phyloP scores from a whole-genome alignment of 2,329 filamentous ascomycete species.

The Nemania abortiva region DNA sequence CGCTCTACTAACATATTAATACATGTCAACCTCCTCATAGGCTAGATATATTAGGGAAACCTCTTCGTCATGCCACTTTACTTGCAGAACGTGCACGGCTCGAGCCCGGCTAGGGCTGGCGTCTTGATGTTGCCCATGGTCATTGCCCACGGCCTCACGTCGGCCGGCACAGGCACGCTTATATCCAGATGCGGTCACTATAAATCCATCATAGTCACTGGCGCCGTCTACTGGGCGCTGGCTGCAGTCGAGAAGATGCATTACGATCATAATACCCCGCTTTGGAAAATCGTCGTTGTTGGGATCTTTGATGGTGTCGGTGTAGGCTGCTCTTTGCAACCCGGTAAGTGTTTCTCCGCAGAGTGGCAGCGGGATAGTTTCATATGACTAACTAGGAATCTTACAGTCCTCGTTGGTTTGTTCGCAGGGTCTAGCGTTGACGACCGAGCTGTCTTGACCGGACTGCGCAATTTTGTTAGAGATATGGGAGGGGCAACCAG shows the following conservation, averaged over 20 bases:
- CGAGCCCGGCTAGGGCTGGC: constrained; percentile 9
- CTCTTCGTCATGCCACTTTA: constrained; percentile 21
- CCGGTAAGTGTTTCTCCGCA: constrained; percentile 17
- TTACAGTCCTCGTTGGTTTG: constrained; percentile 21
- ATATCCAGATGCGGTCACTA: constrained; percentile 17
- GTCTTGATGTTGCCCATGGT: constrained; percentile 28
- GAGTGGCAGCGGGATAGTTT: background rate
- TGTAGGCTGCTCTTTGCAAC: constrained; percentile 23
- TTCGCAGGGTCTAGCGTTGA: constrained; percentile 18
- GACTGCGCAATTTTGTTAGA: constrained; percentile 20
- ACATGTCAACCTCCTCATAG: constrained; percentile 16
- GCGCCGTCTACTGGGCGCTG: constrained; percentile 16
- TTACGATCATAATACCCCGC: constrained; percentile 12
- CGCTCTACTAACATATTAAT: constrained; percentile 21
- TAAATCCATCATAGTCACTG: constrained; percentile 21
- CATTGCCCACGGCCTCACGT: constrained; percentile 22
- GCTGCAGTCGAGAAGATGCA: constrained; percentile 22
- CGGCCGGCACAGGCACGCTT: constrained; percentile 9
- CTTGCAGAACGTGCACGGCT: constrained; percentile 22
- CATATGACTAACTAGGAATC: background rate
- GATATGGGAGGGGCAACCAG: constrained; percentile 24
- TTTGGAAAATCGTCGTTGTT: constrained; percentile 21
- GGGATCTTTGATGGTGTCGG: constrained; percentile 22
- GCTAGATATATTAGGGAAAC: constrained; percentile 27
- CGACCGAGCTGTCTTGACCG: constrained; percentile 24